phyloP scores from a whole-genome alignment of 2,329 filamentous ascomycete genomes.

The Nigrograna mackinnonii region DNA sequence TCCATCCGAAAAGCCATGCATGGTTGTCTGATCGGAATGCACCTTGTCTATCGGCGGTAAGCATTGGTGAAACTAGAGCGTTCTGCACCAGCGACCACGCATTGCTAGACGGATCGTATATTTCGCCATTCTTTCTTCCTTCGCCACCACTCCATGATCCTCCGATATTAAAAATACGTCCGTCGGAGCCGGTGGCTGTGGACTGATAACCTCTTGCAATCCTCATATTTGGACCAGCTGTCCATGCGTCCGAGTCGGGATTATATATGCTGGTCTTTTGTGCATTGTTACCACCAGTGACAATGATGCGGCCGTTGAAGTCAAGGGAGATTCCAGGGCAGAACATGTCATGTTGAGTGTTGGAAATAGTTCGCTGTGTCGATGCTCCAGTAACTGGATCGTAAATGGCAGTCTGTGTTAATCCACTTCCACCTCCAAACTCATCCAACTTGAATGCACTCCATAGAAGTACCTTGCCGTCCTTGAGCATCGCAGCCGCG shows the following conservation, averaged over 20 bases:
- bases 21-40: constrained; percentile 57
- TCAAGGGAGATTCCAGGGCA: constrained; percentile 60
- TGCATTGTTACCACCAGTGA: constrained; percentile 58
- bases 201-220: constrained; percentile 64
- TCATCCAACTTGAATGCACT: constrained; percentile 19
- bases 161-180: constrained; percentile 61
- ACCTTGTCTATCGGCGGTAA: constrained; percentile 52
- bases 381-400: constrained; percentile 26
- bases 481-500: constrained; percentile 24
- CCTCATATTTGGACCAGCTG: constrained; percentile 52
- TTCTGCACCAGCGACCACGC: constrained; percentile 52
- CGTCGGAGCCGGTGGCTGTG: constrained; percentile 54
- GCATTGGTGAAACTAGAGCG: constrained; percentile 52
- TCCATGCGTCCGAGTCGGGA: constrained; percentile 51
- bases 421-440: constrained; percentile 22
- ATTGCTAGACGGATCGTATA: constrained; percentile 44
- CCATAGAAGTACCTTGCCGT: constrained; percentile 30
- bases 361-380: constrained; percentile 27
- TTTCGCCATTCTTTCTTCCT: constrained; percentile 60
- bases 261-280: constrained; percentile 50
- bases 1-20: constrained; percentile 58
- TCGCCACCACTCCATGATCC: constrained; percentile 58
- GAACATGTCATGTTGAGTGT: constrained; percentile 60
- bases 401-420: constrained; percentile 36
- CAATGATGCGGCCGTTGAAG: constrained; percentile 53